phyloP scores from a whole-genome alignment of 192 early-diverging fungal species.

The Mortierella antarctica region DNA sequence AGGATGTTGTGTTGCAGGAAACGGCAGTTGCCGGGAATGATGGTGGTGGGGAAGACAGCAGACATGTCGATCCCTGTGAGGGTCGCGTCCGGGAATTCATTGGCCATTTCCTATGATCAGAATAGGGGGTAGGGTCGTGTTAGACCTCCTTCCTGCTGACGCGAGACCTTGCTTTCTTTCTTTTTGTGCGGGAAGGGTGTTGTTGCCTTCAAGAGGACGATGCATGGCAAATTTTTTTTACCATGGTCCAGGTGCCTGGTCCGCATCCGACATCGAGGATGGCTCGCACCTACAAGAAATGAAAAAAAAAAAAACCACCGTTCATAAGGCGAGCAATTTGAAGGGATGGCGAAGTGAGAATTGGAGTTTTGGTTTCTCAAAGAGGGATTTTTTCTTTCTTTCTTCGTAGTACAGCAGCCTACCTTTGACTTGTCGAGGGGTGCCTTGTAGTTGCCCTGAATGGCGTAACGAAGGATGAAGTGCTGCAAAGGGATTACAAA shows the following conservation, averaged over 20 bases:
- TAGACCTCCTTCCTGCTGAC: too few species aligned
- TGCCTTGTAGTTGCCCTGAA: conserved; percentile 11
- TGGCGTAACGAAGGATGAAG: conserved; percentile 21
- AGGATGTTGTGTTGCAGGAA: conserved; percentile 41
- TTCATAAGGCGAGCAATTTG: background rate
- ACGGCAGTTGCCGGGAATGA: conserved; percentile 44
- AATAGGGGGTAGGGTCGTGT: too few species aligned
- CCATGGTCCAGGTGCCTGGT: conserved; percentile 55
- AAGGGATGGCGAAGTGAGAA: too few species aligned
- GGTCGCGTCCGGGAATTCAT: conserved; percentile 51
- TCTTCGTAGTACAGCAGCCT: background rate
- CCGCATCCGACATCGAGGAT: conserved; percentile 54
- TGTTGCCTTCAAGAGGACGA: background rate
- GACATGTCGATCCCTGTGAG: conserved; percentile 62
- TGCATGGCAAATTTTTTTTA: background rate
- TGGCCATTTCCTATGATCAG: conserved; percentile 56
- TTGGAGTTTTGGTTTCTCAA: background rate
- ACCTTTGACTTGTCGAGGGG: conserved; percentile 31
- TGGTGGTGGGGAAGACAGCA: conserved; percentile 38
- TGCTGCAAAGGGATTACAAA: conserved; percentile 3
- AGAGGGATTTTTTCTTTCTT: background rate
- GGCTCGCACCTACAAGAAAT: conserved; percentile 4
- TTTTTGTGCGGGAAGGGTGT: background rate
- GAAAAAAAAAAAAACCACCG: background rate
- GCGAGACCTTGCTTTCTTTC: background rate